Evolutionary conservation across 2,329 filamentous ascomycete species (phyloP), one percentile per base, ranked within the genome.

Genomic region (Monosporascus sp.): DNA sequence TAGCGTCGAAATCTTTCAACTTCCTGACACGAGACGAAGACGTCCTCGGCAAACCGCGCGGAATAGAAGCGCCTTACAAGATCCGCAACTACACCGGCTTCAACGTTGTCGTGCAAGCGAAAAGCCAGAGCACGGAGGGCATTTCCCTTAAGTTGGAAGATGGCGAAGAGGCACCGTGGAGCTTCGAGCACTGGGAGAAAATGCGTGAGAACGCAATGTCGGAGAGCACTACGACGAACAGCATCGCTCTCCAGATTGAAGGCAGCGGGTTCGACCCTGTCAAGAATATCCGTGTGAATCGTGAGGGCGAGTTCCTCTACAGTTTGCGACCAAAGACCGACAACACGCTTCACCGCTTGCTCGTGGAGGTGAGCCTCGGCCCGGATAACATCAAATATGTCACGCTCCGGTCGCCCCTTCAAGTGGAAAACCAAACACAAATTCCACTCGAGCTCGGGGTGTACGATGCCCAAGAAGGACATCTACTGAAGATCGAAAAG

Each of bases 341-440:
- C 64, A 82, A 88, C 54, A 80, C 96, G 3, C 79, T 93, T 58
- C 95, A 99, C 69, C 88, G 92, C 22, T 81, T 99, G 19, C 84
- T 97, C 24, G 92, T 97, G 0, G 94, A 99, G 53, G 88, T 99
- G 51, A 90, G 84, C 51, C 79, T 99, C 24, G 94, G 91, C n/a
- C 75, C 84, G 1, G 93, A 99, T 74, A 97, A 97, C 64, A 89
- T 99, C 73, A 99, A 99, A 74, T 95, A 96, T 68, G 95, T 99
- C 65, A 99, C 92, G 1, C 86, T 99, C 65, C 84, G 94, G 26
- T 97, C 93, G 19, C 94, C 94, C 1, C 75, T 99, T 1, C 74
- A 97, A 0, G 85, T 99, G 7, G 94, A 99, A 68, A 99, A 99
- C 70, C 89, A 94, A 58, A 99, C 94, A 0, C 91, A 99, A 67